Conservation (phyloP, 371 early-diverging fungal species). For the Globomyces sp. region DNA sequence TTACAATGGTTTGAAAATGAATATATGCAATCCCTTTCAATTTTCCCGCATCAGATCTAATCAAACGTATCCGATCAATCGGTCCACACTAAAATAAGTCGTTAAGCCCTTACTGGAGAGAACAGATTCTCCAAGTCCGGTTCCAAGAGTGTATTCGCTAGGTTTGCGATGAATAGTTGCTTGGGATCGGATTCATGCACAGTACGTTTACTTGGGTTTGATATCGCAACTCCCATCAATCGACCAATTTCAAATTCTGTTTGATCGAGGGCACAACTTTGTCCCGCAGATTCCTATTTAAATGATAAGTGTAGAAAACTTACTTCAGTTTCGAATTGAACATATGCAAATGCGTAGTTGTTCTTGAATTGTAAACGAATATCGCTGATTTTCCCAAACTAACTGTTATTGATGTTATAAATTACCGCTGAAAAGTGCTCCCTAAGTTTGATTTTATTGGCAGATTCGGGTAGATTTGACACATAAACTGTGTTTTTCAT, state of each 20-base stretch:
- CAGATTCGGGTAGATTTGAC: slow-evolving; percentile 28
- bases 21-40: slow-evolving; percentile 42
- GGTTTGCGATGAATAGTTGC: slow-evolving; percentile 42
- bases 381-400: slow-evolving; percentile 45
- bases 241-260: slow-evolving; percentile 22
- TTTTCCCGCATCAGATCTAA: slow-evolving; percentile 22
- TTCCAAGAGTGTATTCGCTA: slow-evolving; percentile 29
- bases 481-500: slow-evolving; percentile 42
- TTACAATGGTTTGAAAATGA: slow-evolving; percentile 41
- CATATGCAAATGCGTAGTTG: slow-evolving; percentile 45
- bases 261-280: slow-evolving; percentile 31
- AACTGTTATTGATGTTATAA: neutral
- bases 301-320: neutral
- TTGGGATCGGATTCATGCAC: slow-evolving; percentile 31
- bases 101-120: slow-evolving; percentile 21
- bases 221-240: slow-evolving; percentile 40
- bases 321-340: slow-evolving; percentile 40
- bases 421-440: slow-evolving; percentile 37
- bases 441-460: slow-evolving; percentile 37
- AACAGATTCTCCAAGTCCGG: slow-evolving; percentile 39
- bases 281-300: slow-evolving; percentile 29
- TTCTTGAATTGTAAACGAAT: slow-evolving; percentile 35
- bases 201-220: slow-evolving; percentile 37
- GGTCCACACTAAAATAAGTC: slow-evolving; percentile 30
- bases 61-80: slow-evolving; percentile 35